Base-by-base conservation (phyloP, 2,329 filamentous ascomycete genomes). In the Neocucurbitaria cava region DNA sequence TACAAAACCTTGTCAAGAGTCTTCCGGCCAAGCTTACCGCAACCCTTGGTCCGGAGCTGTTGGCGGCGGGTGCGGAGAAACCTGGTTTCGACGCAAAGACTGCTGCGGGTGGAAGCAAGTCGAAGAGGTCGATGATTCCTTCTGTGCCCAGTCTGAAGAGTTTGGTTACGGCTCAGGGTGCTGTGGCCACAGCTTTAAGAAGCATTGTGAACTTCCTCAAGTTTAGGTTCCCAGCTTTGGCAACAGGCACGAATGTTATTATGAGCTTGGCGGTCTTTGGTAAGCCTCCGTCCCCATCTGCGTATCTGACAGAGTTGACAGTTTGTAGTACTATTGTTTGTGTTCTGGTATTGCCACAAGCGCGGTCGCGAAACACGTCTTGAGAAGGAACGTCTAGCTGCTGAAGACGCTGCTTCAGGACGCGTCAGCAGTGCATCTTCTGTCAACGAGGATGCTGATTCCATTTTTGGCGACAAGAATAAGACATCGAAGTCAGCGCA, bases 311-410 rank as follows among this genome's bases (percentile, higher is more conserved):
- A 1, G 10, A 52, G 28, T 69, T 76, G 59, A 75, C 54, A 21
- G 7, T 8, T 5, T 31, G 1, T 46, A 76, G 91, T 98, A 49
- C 83, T 98, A 15, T 84, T 99, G 52, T 95, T 96, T 72, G 91
- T 96, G 40, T 88, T 98, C 67, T 99, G 94, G 93, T 99, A 98
- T 78, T 98, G 93, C 78, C 89, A 98, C 78, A 98, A 98, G 80
- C 90, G 95, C 49, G 95, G 95, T 35, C 87, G 87, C 40, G 94
- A 99, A 78, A 88, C 87, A 6, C 86, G 95, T 46, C 84, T 98
- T 11, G 88, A 89, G 70, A 85, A 81, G 46, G 84, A 85, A 59
- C 77, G 80, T 13, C 71, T 81, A 15, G 63, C 69, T 42, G 61
- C 69, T 42, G 62, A 74, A 67, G 73, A 72, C 8, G 56, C 45